Percentiles rank a stretch among this genome's conserved stretches.
Conservation (phyloP, 192 early-diverging fungal species). For the Jimgerdemannia lactiflua region DNA sequence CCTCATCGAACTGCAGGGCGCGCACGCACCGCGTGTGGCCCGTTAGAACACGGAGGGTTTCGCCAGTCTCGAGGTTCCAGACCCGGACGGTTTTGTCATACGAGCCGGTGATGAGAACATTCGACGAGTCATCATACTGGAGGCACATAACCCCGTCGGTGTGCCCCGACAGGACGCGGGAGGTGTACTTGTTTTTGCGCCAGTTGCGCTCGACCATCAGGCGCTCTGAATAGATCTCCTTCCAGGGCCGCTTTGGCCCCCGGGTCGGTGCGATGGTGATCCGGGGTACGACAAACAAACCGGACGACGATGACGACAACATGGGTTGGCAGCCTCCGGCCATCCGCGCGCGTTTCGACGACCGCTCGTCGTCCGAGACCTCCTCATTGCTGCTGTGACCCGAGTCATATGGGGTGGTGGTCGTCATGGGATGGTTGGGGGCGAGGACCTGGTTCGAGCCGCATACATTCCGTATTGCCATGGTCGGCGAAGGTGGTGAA, state of each 20-base stretch:
- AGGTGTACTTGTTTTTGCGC: constrained; percentile 74
- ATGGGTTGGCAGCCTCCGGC: not conserved
- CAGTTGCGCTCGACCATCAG: constrained; percentile 92
- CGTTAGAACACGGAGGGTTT: constrained; percentile 67
- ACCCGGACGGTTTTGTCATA: constrained; percentile 86
- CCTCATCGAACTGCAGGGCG: constrained; percentile 92
- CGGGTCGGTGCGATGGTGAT: not conserved
- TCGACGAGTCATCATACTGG: constrained; percentile 75
- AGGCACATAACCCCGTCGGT: constrained; percentile 88
- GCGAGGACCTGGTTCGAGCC: not conserved
- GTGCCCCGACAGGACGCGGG: constrained; percentile 71
- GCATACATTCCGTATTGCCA: not conserved
- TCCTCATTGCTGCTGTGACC: not conserved
- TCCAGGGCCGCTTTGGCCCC: constrained; percentile 75
- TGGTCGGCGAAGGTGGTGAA: constrained; percentile 2
- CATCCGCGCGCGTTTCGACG: not conserved
- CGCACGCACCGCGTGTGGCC: constrained; percentile 89
- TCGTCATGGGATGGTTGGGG: not conserved
- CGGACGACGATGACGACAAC: not conserved
- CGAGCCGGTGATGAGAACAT: constrained; percentile 81
- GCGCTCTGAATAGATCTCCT: constrained; percentile 93
- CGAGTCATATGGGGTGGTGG: not conserved
- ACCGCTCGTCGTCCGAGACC: not conserved
- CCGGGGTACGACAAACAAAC: not conserved
- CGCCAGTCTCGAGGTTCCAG: constrained; percentile 88